Evolutionary conservation across 2,329 filamentous ascomycete genomes (phyloP).

Genomic region (Rosellinia necatrix): DNA sequence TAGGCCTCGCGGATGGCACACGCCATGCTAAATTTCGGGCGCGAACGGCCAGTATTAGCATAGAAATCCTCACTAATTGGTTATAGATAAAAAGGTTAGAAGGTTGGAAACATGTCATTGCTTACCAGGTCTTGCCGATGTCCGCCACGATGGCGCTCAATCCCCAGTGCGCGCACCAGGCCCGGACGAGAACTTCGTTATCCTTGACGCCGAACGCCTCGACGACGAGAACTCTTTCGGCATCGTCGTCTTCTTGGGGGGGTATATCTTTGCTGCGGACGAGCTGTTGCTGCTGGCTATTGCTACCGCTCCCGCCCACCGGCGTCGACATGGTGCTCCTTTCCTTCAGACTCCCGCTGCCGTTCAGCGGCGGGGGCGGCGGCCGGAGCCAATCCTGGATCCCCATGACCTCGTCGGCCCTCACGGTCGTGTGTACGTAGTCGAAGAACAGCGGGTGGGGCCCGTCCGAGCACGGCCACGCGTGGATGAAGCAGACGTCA

Average conservation of each 20-base stretch:
- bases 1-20: constrained; percentile 78
- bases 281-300: constrained; percentile 8
- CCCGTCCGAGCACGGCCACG: constrained; percentile 66
- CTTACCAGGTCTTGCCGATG: constrained; percentile 68
- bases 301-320: constrained; percentile 30
- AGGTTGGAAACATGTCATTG: constrained; percentile 23
- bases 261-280: constrained; percentile 24
- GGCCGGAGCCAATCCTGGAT: constrained; percentile 68
- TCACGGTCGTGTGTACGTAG: constrained; percentile 64
- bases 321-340: constrained; percentile 33
- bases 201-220: constrained; percentile 75
- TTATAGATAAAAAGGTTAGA: neutral
- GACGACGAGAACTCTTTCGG: constrained; percentile 71
- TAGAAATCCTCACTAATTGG: neutral
- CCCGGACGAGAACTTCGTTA: constrained; percentile 76
- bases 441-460: constrained; percentile 75
- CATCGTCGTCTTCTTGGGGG: constrained; percentile 50
- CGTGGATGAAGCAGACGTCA: constrained; percentile 69
- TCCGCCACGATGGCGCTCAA: constrained; percentile 73
- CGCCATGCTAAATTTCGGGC: constrained; percentile 57
- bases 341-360: constrained; percentile 28
- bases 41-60: constrained; percentile 25
- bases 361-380: constrained; percentile 7
- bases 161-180: constrained; percentile 79
- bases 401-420: constrained; percentile 67